Percentiles rank a stretch among this genome's conserved stretches.
Conservation (phyloP, 805 yeast genomes). For the Metschnikowia kunwiensis region DNA sequence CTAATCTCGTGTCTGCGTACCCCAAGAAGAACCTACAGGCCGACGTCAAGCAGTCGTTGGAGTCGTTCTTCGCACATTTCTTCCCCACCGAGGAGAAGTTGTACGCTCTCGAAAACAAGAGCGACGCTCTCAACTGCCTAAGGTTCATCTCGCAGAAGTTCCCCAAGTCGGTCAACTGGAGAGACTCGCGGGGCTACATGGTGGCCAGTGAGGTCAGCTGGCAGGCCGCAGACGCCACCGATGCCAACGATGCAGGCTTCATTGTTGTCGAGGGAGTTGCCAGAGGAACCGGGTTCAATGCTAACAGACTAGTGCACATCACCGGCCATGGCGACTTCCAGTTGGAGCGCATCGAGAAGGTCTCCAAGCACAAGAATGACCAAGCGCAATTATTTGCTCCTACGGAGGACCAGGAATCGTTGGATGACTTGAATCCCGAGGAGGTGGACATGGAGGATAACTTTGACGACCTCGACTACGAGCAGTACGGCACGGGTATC, state of each 20-base stretch:
- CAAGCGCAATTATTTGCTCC: constrained; percentile 25
- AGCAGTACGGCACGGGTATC: constrained; percentile 38
- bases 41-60: constrained; percentile 49
- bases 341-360: constrained; percentile 60
- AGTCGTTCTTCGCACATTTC: constrained; percentile 41
- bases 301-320: constrained; percentile 75
- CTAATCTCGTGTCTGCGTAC: constrained; percentile 64
- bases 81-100: constrained; percentile 72
- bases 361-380: constrained; percentile 26
- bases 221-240: constrained; percentile 20
- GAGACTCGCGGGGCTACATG: constrained; percentile 87
- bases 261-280: constrained; percentile 76
- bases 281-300: constrained; percentile 80
- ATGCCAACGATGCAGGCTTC: constrained; percentile 28
- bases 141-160: constrained; percentile 79
- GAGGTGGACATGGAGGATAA: constrained; percentile 46
- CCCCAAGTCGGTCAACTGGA: constrained; percentile 86
- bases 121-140: constrained; percentile 71
- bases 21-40: constrained; percentile 74
- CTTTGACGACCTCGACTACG: constrained; percentile 24
- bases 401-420: constrained; percentile 48
- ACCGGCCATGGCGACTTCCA: constrained; percentile 91
- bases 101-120: constrained; percentile 59
- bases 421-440: constrained; percentile 59
- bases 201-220: constrained; percentile 64